A percentile compares a stretch with the other conserved stretches of the same genome.
Evolutionary conservation across 441 rosid genomes (phyloP).

Genomic region (Erysimum pusillum): DNA sequence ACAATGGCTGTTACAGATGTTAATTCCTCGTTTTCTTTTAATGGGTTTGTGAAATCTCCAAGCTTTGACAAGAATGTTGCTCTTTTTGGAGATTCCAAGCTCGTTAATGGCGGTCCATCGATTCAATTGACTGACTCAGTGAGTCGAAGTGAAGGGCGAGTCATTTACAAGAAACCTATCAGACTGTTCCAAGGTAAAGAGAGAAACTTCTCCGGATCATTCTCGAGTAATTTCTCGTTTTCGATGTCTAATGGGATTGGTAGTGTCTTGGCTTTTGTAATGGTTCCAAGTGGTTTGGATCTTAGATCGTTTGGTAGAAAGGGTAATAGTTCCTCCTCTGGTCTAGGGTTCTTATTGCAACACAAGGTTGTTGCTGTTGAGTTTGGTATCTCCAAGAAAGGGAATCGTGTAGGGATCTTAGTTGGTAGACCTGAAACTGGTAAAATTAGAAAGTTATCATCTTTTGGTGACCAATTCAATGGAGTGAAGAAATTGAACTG

Average conservation of each 20-base stretch:
- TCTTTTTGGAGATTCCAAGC: conserved; percentile 76
- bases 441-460: conserved; percentile 59
- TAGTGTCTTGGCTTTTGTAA: conserved; percentile 69
- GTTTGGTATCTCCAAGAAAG: conserved; percentile 63
- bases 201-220: conserved; percentile 60
- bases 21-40: conserved; percentile 60
- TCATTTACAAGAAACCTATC: conserved; percentile 75
- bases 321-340: conserved; percentile 64
- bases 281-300: conserved; percentile 65
- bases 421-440: conserved; percentile 65
- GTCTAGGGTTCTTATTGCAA: conserved; percentile 34
- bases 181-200: conserved; percentile 73
- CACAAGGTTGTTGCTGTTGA: conserved; percentile 53
- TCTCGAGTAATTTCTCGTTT: conserved; percentile 76
- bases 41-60: conserved; percentile 62
- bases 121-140: conserved; percentile 71
- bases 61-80: conserved; percentile 60
- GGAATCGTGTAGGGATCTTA: conserved; percentile 64
- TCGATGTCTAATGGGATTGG: conserved; percentile 63
- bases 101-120: conserved; percentile 54
- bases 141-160: conserved; percentile 67
- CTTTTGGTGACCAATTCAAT: conserved; percentile 33
- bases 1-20: conserved; percentile 48
- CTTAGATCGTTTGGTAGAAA: conserved; percentile 47
- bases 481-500: conserved; percentile 54